These are phyloP conservation scores for Acanthamoeba castellanii DNA, from an alignment of 208 protist genomes.

Conservation along the genomic window DNA sequence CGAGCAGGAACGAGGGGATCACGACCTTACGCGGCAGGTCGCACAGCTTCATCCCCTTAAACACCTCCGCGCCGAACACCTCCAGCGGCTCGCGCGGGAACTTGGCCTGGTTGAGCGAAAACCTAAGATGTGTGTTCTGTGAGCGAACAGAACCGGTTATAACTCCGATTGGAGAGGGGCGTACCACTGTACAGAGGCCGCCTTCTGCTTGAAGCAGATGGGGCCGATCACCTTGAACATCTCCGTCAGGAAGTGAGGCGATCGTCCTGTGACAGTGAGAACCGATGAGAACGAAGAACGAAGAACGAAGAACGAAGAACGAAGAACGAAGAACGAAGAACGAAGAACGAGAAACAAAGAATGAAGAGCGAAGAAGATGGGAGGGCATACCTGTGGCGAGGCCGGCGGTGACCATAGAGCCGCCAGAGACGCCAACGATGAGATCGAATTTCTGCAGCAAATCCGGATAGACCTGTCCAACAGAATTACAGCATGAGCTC, in stretches of 20 bases:
- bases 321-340: background rate
- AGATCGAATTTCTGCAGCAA: constrained; percentile 50
- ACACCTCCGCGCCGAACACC: constrained; percentile 38
- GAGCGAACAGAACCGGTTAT: background rate
- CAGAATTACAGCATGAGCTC: background rate
- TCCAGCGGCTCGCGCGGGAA: constrained; percentile 49
- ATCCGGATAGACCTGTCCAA: constrained; percentile 14
- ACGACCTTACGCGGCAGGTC: constrained; percentile 22
- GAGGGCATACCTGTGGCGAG: constrained; percentile 21
- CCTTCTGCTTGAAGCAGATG: constrained; percentile 61
- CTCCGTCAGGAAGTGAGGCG: constrained; percentile 57
- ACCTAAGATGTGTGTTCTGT: background rate
- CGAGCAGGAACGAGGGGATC: constrained; percentile 34
- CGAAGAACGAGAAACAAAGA: background rate
- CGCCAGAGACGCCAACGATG: constrained; percentile 48
- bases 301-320: background rate
- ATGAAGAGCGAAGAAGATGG: background rate
- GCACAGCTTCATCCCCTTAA: constrained; percentile 2
- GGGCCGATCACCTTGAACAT: constrained; percentile 65
- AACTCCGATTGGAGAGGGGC: background rate
- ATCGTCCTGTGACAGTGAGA: background rate
- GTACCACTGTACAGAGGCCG: constrained; percentile 36
- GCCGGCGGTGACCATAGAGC: constrained; percentile 46
- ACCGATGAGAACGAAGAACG: background rate
- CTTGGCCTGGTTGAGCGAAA: constrained; percentile 61